A percentile compares a stretch with the other conserved stretches of the same genome.
phyloP scores from a whole-genome alignment of 2,329 filamentous ascomycete species.

The Pseudocercospora cruenta region DNA sequence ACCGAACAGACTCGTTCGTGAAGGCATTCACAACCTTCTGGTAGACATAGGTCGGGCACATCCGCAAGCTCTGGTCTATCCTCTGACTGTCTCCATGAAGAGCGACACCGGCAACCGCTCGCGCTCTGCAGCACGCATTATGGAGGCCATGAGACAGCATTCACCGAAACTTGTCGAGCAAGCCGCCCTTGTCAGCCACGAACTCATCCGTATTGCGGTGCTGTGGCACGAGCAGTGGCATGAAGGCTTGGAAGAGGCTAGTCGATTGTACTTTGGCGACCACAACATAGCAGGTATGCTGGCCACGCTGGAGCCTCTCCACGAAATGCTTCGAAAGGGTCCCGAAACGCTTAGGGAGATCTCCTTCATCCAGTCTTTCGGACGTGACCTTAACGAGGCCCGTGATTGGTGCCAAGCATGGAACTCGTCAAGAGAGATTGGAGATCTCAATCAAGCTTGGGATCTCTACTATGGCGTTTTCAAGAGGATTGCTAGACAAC shows the following conservation, averaged over 20 bases:
- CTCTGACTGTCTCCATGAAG: slow-evolving; percentile 97
- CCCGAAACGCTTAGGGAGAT: slow-evolving; percentile 94
- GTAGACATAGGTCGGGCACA: slow-evolving; percentile 92
- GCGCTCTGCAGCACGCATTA: slow-evolving; percentile 86
- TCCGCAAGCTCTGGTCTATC: slow-evolving; percentile 94
- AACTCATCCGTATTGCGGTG: slow-evolving; percentile 94
- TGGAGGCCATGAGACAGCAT: slow-evolving; percentile 97
- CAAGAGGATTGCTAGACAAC: slow-evolving; percentile 87
- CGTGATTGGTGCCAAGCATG: slow-evolving; percentile 96
- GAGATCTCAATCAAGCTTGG: slow-evolving; percentile 97
- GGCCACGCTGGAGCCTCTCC: slow-evolving; percentile 81
- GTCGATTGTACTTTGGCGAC: slow-evolving; percentile 93
- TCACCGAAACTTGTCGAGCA: slow-evolving; percentile 91
- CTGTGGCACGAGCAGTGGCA: slow-evolving; percentile 99
- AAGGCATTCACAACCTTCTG: slow-evolving; percentile 88
- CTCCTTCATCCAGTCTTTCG: slow-evolving; percentile 96
- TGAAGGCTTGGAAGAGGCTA: slow-evolving; percentile 95
- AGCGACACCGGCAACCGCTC: slow-evolving; percentile 84
- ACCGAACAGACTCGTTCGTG: slow-evolving; percentile 83
- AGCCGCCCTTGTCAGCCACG: slow-evolving; percentile 91
- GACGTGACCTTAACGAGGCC: slow-evolving; percentile 90
- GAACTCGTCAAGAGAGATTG: slow-evolving; percentile 82
- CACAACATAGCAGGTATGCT: slow-evolving; percentile 99
- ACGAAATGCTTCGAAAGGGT: slow-evolving; percentile 86
- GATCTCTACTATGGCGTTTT: slow-evolving; percentile 99